Percentiles rank a stretch among this genome's conserved stretches.
These are phyloP conservation scores for Aspergillus diversus DNA, from an alignment of 495 filamentous ascomycete species.

Conservation along the genomic window DNA sequence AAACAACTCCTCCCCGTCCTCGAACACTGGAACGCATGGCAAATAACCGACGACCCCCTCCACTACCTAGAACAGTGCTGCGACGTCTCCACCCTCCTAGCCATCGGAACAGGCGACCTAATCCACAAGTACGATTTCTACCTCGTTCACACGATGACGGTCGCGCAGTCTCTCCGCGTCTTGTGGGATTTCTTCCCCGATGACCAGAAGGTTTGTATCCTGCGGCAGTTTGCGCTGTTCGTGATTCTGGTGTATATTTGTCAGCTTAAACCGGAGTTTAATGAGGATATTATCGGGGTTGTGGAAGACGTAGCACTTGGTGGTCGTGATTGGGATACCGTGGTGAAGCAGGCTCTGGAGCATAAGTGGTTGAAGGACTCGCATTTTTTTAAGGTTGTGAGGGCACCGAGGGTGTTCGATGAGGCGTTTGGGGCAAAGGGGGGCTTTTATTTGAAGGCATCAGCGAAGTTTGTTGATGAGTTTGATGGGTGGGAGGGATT, in stretches of 20 bases:
- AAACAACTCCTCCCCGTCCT: conserved; percentile 63
- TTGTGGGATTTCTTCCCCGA: conserved; percentile 68
- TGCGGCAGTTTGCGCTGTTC: conserved; percentile 75
- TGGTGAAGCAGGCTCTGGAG: conserved; percentile 60
- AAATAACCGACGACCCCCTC: conserved; percentile 54
- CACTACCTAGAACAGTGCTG: conserved; percentile 67
- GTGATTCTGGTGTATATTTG: conserved; percentile 65
- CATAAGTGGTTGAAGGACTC: conserved; percentile 60
- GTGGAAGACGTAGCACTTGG: conserved; percentile 56
- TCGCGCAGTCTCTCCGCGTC: conserved; percentile 72
- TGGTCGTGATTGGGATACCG: conserved; percentile 65
- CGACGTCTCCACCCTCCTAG: conserved; percentile 61
- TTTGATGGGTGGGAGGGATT: conserved; percentile 64
- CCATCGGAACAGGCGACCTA: conserved; percentile 59
- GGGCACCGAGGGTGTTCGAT: conserved; percentile 67
- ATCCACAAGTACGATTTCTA: conserved; percentile 72
- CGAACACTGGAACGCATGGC: conserved; percentile 84
- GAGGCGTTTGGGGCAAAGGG: conserved; percentile 71
- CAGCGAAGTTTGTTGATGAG: conserved; percentile 70
- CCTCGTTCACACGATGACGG: conserved; percentile 68
- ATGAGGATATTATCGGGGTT: conserved; percentile 47
- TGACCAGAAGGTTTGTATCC: conserved; percentile 60
- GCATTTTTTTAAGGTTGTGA: conserved; percentile 67
- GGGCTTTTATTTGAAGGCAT: conserved; percentile 69
- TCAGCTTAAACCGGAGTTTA: conserved; percentile 61